Percentiles rank a stretch among this genome's conserved stretches.
phyloP scores from a whole-genome alignment of 2,329 filamentous ascomycete species.

The Cucurbitaria berberidis region DNA sequence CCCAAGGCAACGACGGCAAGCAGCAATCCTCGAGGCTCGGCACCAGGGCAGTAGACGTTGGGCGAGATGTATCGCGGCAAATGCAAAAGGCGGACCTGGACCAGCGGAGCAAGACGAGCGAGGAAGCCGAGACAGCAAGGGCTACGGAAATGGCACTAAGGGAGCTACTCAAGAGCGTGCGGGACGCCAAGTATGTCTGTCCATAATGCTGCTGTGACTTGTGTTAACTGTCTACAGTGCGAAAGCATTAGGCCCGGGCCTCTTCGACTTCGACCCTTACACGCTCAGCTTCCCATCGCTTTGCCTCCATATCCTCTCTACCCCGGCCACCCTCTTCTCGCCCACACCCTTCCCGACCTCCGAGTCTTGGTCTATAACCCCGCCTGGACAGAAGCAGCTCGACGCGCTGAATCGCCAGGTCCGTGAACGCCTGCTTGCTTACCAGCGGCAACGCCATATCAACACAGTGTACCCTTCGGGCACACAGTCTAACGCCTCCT shows the following conservation, averaged over 20 bases:
- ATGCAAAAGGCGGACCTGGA: slow-evolving; percentile 66
- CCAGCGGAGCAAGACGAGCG: slow-evolving; percentile 66
- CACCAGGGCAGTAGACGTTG: slow-evolving; percentile 53
- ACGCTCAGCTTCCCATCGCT: slow-evolving; percentile 85
- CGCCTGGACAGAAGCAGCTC: slow-evolving; percentile 75
- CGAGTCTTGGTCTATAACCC: slow-evolving; percentile 80
- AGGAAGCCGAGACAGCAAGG: slow-evolving; percentile 77
- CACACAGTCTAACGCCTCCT: slow-evolving; percentile 32
- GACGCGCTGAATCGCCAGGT: slow-evolving; percentile 74
- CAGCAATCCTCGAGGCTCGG: slow-evolving; percentile 63
- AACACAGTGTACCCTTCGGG: slow-evolving; percentile 42
- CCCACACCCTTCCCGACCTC: slow-evolving; percentile 77
- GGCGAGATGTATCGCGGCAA: slow-evolving; percentile 44
- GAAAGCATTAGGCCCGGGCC: slow-evolving; percentile 51
- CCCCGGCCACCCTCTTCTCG: slow-evolving; percentile 82
- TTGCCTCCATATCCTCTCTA: slow-evolving; percentile 78
- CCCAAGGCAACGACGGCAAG: slow-evolving; percentile 72
- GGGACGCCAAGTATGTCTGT: slow-evolving; percentile 74
- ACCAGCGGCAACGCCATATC: slow-evolving; percentile 45
- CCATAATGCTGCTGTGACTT: background rate
- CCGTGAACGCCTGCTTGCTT: slow-evolving; percentile 64
- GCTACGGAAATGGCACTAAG: slow-evolving; percentile 84
- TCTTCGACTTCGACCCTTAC: slow-evolving; percentile 83
- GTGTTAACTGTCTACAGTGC: slow-evolving; percentile 43
- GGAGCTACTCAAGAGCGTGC: slow-evolving; percentile 80